Conservation (phyloP, 805 yeast species). For the Ogataea methylovora region DNA sequence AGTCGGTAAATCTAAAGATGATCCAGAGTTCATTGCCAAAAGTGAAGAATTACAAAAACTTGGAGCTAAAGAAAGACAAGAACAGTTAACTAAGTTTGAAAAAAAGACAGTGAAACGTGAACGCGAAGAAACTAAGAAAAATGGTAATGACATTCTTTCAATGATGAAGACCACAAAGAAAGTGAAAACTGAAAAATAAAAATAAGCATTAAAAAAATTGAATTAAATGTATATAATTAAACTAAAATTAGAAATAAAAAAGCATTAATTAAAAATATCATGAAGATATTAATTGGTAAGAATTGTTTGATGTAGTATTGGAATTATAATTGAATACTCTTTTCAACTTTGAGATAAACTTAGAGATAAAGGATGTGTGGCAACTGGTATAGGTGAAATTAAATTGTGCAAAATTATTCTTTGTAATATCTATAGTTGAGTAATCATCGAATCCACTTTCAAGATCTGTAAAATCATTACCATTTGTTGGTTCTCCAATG, state of each 20-base stretch:
- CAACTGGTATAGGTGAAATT: too few relatives aligned
- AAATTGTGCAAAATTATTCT: not conserved
- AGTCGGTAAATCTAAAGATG: slow-evolving; percentile 45
- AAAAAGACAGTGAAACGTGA: slow-evolving; percentile 34
- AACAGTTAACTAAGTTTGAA: slow-evolving; percentile 58
- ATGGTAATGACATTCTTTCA: slow-evolving; percentile 12
- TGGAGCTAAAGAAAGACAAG: slow-evolving; percentile 68
- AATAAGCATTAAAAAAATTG: not conserved
- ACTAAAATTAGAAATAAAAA: too few relatives aligned
- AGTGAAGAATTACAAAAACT: slow-evolving; percentile 38
- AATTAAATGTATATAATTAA: too few relatives aligned
- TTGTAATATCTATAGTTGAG: not conserved
- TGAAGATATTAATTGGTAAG: too few relatives aligned
- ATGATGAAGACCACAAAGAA: slow-evolving; percentile 16
- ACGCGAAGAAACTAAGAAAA: slow-evolving; percentile 8
- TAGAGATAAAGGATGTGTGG: too few relatives aligned
- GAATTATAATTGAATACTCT: too few relatives aligned
- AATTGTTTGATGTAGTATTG: too few relatives aligned
- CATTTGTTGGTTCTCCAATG: not conserved
- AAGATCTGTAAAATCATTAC: not conserved
- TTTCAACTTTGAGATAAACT: too few relatives aligned
- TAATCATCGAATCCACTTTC: not conserved
- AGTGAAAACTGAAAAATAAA: slow-evolving; percentile 6
- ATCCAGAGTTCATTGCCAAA: slow-evolving; percentile 46
- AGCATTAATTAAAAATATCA: too few relatives aligned